Evolutionary conservation across 2,329 filamentous ascomycete genomes (phyloP), one percentile per base, ranked within the genome.

Genomic region (Byssochlamys sp.): DNA sequence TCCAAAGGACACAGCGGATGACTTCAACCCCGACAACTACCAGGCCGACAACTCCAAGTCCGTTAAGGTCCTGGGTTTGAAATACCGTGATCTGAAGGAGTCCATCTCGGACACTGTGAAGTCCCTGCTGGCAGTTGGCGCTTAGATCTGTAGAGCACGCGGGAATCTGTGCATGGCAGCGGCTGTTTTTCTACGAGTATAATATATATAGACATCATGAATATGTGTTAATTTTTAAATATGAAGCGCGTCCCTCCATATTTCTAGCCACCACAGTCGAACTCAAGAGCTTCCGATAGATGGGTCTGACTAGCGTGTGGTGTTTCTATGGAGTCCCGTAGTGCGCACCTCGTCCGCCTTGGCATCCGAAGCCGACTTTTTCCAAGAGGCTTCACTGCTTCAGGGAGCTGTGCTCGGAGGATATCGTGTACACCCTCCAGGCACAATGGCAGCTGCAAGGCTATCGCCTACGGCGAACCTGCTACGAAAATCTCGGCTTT

Each of bases 401-500:
- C 24, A 28, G 56, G 55, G 55, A 57, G 59, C 54, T 55, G 56
- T 58, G 54, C 56, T 58, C 59, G 60, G 62, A 27, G 48, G 53
- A 60, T 57, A 54, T 60, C 58, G 59, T 58, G 62, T 62, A 62
- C 63, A 52, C 59, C 57, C 57, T 63, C 59, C 62, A 59, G 67
- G 61, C 65, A 66, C 66, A 62, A 78, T 78, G 76, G 71, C 75
- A 59, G 67, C 75, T 59, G 69, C 69, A 57, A 74, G 74, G 62
- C 61, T 79, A 60, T 86, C 84, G 60, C 84, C 84, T 33, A 82
- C 84, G 55, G 82, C 83, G 56, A 81, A 81, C 61, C 81, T 97
- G 64, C 82, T 97, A 69, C 87, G 92, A 72, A 84, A 86, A 59
- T 97, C 92, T 59, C 89, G 92, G 64, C 82, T 97, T 66, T 97